Percentiles rank a stretch among this genome's conserved stretches.
Evolutionary conservation across 1,284 basidiomycete genomes (phyloP).

Genomic region (Ceratobasidium sp.): DNA sequence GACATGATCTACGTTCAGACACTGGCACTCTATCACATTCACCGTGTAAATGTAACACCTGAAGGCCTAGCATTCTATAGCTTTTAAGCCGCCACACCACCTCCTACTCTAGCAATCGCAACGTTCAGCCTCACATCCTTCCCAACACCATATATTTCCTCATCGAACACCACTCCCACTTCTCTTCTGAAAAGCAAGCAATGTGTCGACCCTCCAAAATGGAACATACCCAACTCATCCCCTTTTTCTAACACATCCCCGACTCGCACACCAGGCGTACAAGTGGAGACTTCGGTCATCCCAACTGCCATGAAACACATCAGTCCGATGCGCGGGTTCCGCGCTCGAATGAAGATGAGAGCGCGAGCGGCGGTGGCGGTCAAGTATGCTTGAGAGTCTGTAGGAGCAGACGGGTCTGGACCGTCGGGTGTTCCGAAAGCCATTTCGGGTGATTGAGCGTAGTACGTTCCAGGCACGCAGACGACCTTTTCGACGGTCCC

Average conservation of each 20-base stretch:
- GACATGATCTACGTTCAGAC: too few relatives aligned
- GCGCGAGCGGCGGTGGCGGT: conserved; percentile 63
- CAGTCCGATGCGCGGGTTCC: conserved; percentile 66
- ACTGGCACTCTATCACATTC: too few relatives aligned
- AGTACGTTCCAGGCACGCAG: conserved; percentile 68
- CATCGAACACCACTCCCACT: conserved; percentile 1
- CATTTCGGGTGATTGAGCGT: conserved; percentile 56
- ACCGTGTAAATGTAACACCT: too few relatives aligned
- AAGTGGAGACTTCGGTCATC: conserved; percentile 71
- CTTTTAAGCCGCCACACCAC: background rate
- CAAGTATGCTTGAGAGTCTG: conserved; percentile 59
- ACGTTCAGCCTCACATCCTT: background rate
- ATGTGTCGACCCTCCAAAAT: conserved; percentile 68
- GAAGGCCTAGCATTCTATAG: too few relatives aligned
- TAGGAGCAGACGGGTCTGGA: conserved; percentile 56
- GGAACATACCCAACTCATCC: conserved; percentile 68
- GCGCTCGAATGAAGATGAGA: conserved; percentile 68
- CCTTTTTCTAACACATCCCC: conserved; percentile 63
- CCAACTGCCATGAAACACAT: conserved; percentile 68
- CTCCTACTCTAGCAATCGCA: conserved; percentile 9
- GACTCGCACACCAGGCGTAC: conserved; percentile 56
- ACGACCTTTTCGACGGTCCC: conserved; percentile 64
- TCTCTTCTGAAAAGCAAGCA: conserved; percentile 60
- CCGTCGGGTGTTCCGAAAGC: conserved; percentile 50
- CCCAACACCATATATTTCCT: background rate